Base-by-base conservation (phyloP, 768 basidiomycete species). In the Lanmaoa pseudosensibilis region DNA sequence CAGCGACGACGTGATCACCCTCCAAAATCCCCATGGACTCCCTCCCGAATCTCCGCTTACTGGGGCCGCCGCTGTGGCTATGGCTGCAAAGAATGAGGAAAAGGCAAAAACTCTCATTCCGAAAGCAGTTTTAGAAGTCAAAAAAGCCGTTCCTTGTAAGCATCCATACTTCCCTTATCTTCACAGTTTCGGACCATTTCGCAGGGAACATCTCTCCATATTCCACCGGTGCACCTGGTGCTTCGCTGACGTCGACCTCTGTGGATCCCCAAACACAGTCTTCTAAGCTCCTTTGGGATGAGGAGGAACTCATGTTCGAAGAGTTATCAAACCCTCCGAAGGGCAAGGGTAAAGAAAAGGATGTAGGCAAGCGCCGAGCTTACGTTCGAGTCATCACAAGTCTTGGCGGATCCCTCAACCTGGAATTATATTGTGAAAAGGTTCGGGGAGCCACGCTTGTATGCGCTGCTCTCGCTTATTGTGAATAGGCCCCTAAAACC, bases 291-390 rank as follows among this genome's bases (percentile, higher is more conserved):
- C 76, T 98, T n/a, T 95, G 94, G 85, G 95, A 99, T 71, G 97
- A 98, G 84, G 97, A 99, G 73, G 96, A 98, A 69, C 77, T 95
- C 16, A 99, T 99, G 97, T 99, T 95, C 62, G 96, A 98, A 72
- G 90, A 91, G 34, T 86, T 99, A 62, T 79, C 86, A 13, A 88
- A 87, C 56, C 85, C 86, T 15, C 78, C 78, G 2, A 92, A 91
- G 71, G 87, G 90, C 1, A 93, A 93, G 72, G 88, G 87, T 2
- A 98, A 98, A 72, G 94, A 95, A 67, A 96, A 95, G 67, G 92
- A 96, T 59, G 79, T 94, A 19, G 88, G 92, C 12, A 93, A 92
- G 68, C 85, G 90, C 43, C 86, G 95, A 53, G 96, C 92, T 2
- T 99, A 98, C 72, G 92, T 94, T 45, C 90, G 95, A n/a, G 87